Evolutionary conservation across 352 stramenopile species (phyloP).

Genomic region (Pythium plurisporium): DNA sequence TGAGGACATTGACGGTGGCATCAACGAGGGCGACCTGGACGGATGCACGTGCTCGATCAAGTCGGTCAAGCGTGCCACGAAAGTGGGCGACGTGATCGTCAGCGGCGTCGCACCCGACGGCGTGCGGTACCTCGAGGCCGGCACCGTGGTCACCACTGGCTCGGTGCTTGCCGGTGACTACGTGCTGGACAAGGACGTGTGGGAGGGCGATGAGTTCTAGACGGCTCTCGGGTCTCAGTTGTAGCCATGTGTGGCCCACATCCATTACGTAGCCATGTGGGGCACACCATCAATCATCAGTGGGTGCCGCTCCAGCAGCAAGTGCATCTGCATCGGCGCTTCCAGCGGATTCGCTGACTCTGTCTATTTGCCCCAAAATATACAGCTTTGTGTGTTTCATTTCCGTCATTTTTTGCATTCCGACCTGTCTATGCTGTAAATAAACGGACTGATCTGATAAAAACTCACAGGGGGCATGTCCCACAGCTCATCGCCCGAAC

Average conservation of each 20-base stretch:
- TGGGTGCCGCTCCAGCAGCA: neutral
- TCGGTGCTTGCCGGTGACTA: constrained; percentile 65
- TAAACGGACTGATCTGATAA: constrained; percentile 2
- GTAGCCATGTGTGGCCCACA: neutral
- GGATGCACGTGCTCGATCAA: constrained; percentile 48
- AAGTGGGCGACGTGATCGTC: constrained; percentile 71
- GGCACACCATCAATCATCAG: too few species aligned
- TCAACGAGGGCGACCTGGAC: constrained; percentile 53
- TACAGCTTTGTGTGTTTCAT: neutral
- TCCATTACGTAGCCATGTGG: neutral
- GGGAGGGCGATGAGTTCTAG: constrained; percentile 62
- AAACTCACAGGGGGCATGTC: constrained; percentile 17
- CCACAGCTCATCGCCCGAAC: neutral
- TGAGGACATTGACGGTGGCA: constrained; percentile 13
- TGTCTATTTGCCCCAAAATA: constrained; percentile 12
- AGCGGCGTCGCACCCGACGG: constrained; percentile 66
- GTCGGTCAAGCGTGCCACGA: constrained; percentile 47
- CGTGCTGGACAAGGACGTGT: constrained; percentile 73
- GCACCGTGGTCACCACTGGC: constrained; percentile 57
- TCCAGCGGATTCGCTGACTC: neutral
- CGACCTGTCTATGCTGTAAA: neutral
- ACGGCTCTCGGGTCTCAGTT: neutral
- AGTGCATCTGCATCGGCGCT: neutral
- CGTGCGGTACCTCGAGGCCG: constrained; percentile 66
- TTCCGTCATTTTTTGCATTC: constrained; percentile 1